These are phyloP conservation scores for Trametes polyzona DNA, from an alignment of 1,284 basidiomycete genomes.

Conservation along the genomic window DNA sequence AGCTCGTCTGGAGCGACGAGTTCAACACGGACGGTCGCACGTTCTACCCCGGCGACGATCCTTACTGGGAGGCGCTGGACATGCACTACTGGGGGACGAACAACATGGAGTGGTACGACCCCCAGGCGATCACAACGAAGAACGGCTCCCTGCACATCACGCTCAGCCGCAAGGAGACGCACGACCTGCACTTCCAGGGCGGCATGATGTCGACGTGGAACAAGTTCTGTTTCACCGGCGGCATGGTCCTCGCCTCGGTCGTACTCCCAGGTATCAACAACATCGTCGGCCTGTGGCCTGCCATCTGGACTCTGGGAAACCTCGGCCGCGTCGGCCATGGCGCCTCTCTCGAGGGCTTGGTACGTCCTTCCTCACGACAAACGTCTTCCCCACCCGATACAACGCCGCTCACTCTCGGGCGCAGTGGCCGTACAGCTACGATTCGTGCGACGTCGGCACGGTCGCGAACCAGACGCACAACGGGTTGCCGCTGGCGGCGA, in stretches of 20 bases:
- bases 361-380: conserved; percentile 13
- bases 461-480: conserved; percentile 50
- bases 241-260: conserved; percentile 71
- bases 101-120: background rate
- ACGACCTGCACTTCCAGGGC: conserved; percentile 78
- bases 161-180: conserved; percentile 63
- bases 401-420: background rate
- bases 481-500: conserved; percentile 44
- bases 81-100: background rate
- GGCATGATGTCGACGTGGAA: conserved; percentile 82
- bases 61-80: background rate
- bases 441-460: conserved; percentile 26
- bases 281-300: conserved; percentile 56
- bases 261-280: conserved; percentile 77
- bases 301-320: conserved; percentile 61
- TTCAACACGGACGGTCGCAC: conserved; percentile 82
- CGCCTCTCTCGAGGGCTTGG: conserved; percentile 57
- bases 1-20: conserved; percentile 88
- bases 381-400: too few species aligned
- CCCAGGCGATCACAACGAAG: conserved; percentile 71
- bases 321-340: conserved; percentile 63
- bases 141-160: conserved; percentile 84
- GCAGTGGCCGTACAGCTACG: conserved; percentile 61
- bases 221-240: conserved; percentile 95
- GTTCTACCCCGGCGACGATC: conserved; percentile 71